Evolutionary conservation across 1,284 basidiomycete genomes (phyloP), one percentile per base, ranked within the genome.

Genomic region (Ustilago bromivora): DNA sequence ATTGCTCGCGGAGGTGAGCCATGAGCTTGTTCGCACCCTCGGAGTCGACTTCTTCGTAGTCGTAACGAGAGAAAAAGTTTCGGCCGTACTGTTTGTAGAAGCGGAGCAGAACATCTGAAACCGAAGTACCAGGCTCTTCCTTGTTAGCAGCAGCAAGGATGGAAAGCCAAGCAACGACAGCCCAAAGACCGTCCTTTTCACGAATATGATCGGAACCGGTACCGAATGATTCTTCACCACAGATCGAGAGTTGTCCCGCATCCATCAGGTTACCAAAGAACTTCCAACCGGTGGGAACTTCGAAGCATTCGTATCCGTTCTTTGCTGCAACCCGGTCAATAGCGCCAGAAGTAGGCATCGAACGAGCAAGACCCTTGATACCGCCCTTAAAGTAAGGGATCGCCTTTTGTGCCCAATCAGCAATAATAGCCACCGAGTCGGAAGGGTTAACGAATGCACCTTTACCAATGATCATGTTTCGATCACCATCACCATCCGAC

Each of bases 211-310:
- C 96, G 17, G 96, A 98, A 19, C 96, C 96, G n/a, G 96, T 99
- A 71, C 96, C 96, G 87, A 99, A 99, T 11, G 94, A 96, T 88
- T 99, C 96, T 87, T 99, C 96, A 79, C 96, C 96, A 84, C 96
- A 99, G 86, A 99, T 98, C 58, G 95, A 98, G 47, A 99, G 90
- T 52, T 94, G 90, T 0, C 95, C 96, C 52, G 97, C 96, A 87
- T 99, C 96, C 96, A 99, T 99, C 78, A 99, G 89, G 89, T 99
- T 99, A 61, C 96, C 97, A 86, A 99, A 99, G 91, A 99, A 99
- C 88, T 99, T 99, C 96, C 95, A 98, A 65, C 96, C 96, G 36
- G 96, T 99, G 5, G 96, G 96, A 17, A 98, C 96, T 87, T 98
- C 96, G 85, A 98, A 98, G 86, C 91, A 91, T 87, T 97, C 94